Evolutionary conservation across 1,284 basidiomycete genomes (phyloP).

Genomic region (Rhodotorula mucilaginosa): DNA sequence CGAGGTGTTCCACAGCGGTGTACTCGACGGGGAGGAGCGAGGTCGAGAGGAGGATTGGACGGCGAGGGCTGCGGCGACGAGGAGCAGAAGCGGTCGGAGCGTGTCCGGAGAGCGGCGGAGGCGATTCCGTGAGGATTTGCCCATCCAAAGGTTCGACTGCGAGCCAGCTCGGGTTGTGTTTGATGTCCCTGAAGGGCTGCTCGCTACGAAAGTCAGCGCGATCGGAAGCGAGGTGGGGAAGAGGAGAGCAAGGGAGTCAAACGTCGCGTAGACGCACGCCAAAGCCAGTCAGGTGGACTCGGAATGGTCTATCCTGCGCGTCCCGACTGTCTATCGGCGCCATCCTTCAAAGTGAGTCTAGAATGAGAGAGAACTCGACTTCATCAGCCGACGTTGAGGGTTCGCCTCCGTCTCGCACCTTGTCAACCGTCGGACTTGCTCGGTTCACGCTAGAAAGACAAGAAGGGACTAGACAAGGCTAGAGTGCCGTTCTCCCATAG

Average conservation of each 20-base stretch:
- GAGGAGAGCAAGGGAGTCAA: neutral
- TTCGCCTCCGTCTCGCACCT: too few species aligned
- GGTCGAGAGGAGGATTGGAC: conserved; percentile 11
- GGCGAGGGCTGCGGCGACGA: neutral
- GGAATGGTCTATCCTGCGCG: neutral
- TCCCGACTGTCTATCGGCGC: neutral
- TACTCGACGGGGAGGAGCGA: conserved; percentile 27
- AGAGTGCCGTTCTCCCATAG: too few species aligned
- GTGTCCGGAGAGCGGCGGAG: neutral
- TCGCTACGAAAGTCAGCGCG: too few species aligned
- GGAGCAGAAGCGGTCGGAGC: neutral
- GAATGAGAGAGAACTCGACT: neutral
- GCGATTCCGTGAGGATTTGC: neutral
- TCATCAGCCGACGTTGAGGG: neutral
- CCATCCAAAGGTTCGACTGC: conserved; percentile 15
- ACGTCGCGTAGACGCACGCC: conserved; percentile 12
- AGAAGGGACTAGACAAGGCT: neutral
- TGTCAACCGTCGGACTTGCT: too few species aligned
- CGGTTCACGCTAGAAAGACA: too few species aligned
- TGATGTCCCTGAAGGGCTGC: conserved; percentile 17
- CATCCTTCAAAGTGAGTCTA: neutral
- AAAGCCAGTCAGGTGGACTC: conserved; percentile 29
- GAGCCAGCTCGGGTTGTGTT: conserved; percentile 23
- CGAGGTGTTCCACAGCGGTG: neutral
- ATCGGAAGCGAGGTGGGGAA: neutral